These are phyloP conservation scores for Erodium trifolium DNA, from an alignment of 441 rosid species.

Conservation along the genomic window DNA sequence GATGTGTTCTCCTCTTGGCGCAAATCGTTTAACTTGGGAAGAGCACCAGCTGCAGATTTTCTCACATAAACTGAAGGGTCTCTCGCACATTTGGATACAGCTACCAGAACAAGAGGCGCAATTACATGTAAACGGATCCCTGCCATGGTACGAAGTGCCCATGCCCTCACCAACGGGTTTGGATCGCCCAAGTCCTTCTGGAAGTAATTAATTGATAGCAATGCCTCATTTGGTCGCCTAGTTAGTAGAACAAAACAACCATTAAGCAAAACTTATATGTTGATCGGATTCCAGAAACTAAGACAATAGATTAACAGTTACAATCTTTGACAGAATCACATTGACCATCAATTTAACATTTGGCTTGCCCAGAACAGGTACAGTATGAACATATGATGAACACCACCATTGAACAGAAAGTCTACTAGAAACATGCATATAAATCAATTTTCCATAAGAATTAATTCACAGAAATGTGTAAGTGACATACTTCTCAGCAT, in stretches of 20 bases:
- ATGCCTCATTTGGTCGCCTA: slow-evolving; percentile 96
- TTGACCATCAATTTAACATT: not conserved
- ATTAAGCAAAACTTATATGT: not conserved
- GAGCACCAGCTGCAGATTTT: slow-evolving; percentile 93
- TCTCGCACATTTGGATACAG: slow-evolving; percentile 72
- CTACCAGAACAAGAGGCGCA: slow-evolving; percentile 78
- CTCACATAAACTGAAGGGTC: slow-evolving; percentile 91
- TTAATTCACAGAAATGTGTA: not conserved
- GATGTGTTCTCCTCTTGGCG: slow-evolving; percentile 65
- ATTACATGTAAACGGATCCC: slow-evolving; percentile 82
- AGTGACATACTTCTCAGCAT: slow-evolving; percentile 77
- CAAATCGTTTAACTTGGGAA: slow-evolving; percentile 83
- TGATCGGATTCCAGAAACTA: not conserved
- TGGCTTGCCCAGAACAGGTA: too few relatives aligned
- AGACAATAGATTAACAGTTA: not conserved
- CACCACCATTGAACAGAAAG: not conserved
- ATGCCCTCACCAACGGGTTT: slow-evolving; percentile 85
- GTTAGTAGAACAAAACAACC: slow-evolving; percentile 14
- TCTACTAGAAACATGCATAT: too few relatives aligned
- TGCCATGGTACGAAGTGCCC: slow-evolving; percentile 96
- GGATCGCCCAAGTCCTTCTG: slow-evolving; percentile 95
- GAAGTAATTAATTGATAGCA: slow-evolving; percentile 82
- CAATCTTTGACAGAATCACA: not conserved
- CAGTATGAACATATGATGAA: not conserved
- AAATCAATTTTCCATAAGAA: not conserved